Conservation (phyloP, 306 rosid genomes). For the Prunus salicina region DNA sequence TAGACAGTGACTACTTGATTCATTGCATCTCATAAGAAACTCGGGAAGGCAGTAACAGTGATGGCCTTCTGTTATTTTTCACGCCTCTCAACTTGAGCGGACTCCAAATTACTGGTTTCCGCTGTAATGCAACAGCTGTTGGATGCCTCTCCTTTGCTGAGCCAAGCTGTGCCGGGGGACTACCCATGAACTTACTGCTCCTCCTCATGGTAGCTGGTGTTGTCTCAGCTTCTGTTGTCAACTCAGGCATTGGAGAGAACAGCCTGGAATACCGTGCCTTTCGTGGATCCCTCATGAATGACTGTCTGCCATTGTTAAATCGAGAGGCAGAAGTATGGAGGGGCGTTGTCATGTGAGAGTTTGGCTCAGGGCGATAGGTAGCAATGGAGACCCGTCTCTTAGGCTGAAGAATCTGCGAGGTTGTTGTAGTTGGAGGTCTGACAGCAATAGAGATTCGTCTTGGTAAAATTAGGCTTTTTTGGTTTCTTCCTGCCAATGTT, state of each 20-base stretch:
- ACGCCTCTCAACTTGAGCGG: constrained; percentile 67
- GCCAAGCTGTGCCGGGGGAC: constrained; percentile 54
- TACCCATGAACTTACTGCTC: constrained; percentile 82
- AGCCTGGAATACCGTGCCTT: constrained; percentile 67
- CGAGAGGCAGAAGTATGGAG: constrained; percentile 55
- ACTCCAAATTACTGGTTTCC: constrained; percentile 81
- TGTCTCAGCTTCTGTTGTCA: constrained; percentile 42
- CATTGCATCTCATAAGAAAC: constrained; percentile 45
- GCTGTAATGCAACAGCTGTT: constrained; percentile 47
- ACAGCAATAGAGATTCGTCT: constrained; percentile 66
- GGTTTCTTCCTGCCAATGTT: constrained; percentile 31
- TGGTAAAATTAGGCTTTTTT: constrained; percentile 34
- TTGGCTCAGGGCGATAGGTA: constrained; percentile 54
- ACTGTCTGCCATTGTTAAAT: constrained; percentile 40
- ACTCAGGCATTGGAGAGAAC: constrained; percentile 69
- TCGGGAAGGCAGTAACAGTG: constrained; percentile 59
- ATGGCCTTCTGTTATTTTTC: constrained; percentile 55
- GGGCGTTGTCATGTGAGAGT: constrained; percentile 61
- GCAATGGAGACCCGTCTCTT: constrained; percentile 86
- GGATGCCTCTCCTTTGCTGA: constrained; percentile 42
- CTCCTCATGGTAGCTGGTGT: constrained; percentile 67
- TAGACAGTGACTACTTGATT: constrained; percentile 20
- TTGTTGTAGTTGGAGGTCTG: constrained; percentile 41
- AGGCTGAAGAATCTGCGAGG: constrained; percentile 48
- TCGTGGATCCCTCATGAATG: constrained; percentile 47